A percentile compares a stretch with the other conserved stretches of the same genome.
These are phyloP conservation scores for Pythium scleroteichum DNA, from an alignment of 352 stramenopile genomes.

Conservation along the genomic window DNA sequence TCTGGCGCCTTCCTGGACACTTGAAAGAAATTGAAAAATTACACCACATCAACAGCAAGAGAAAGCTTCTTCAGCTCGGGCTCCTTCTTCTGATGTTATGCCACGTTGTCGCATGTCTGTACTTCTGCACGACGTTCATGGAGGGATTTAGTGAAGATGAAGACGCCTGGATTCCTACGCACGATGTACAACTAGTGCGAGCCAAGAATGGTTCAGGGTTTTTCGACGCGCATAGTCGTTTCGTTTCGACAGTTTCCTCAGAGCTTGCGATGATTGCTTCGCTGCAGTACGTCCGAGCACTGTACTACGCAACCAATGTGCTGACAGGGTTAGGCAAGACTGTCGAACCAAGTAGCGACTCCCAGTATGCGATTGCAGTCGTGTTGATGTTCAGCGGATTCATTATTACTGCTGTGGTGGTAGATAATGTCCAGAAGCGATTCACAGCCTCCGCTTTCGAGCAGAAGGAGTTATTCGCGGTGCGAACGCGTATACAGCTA, in stretches of 20 bases:
- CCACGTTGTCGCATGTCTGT: conserved; percentile 54
- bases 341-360: conserved; percentile 39
- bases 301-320: conserved; percentile 44
- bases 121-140: conserved; percentile 40
- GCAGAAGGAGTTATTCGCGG: conserved; percentile 51
- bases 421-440: conserved; percentile 56
- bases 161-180: conserved; percentile 43
- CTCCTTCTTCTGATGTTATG: conserved; percentile 50
- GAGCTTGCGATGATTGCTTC: conserved; percentile 30
- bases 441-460: conserved; percentile 52
- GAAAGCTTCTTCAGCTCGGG: conserved; percentile 30
- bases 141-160: conserved; percentile 36
- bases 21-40: conserved; percentile 45
- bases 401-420: conserved; percentile 48
- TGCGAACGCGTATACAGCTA: conserved; percentile 42
- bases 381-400: conserved; percentile 56
- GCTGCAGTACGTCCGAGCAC: conserved; percentile 36
- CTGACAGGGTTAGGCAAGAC: conserved; percentile 38
- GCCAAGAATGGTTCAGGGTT: not conserved
- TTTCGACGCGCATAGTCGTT: conserved; percentile 17
- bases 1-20: conserved; percentile 29
- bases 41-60: conserved; percentile 43
- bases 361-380: conserved; percentile 39
- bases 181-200: conserved; percentile 29
- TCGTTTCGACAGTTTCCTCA: conserved; percentile 1